Evolutionary conservation across 2,329 filamentous ascomycete genomes (phyloP), one percentile per base, ranked within the genome.

Genomic region (Aspergillus sp.): DNA sequence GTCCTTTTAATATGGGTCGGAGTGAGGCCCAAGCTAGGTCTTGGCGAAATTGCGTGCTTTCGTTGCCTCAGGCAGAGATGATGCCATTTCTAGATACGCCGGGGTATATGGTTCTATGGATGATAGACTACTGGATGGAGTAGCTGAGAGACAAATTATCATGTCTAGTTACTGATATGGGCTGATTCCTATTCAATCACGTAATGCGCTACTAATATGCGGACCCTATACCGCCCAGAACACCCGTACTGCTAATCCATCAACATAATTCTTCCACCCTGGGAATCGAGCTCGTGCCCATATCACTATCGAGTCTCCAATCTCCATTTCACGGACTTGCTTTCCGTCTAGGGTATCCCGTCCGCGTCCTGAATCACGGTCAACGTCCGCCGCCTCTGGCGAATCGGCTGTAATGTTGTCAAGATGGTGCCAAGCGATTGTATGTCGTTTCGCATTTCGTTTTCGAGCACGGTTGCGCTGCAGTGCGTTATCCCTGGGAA

Each of bases 201-300:
- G 8, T 30, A 30, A 30, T 30, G 27, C 27, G 27, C 15, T 46
- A 54, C 5, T 9, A 17, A 24, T 17, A n/a, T 9, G 12, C 19
- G 22, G 12, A 19, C 2, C 17, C n/a, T 47, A 75, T 41, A 73
- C 61, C 37, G 71, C 73, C 75, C 75, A 77, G 49, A 71, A 77
- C 2, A 76, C 66, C 24, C 71, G 63, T 22, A 74, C 68, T 9
- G 63, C 65, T 40, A 72, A 59, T 5, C 53, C 45, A 24, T 70
- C 53, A 4, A 76, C 71, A 61, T 70, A 56, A 51, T 76, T 77
- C 9, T 48, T 39, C 75, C 75, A 77, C 5, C 68, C 70, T 0
- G 64, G 64, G 59, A 76, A 77, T 24, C 75, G 68, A 17, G 74
- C 70, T 24, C 74, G 63, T 15, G 65, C 70, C 73, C 72, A 76